A percentile compares a stretch with the other conserved stretches of the same genome.
These are phyloP conservation scores for Notholithocarpus densiflorus DNA, from an alignment of 306 rosid species.

Conservation along the genomic window DNA sequence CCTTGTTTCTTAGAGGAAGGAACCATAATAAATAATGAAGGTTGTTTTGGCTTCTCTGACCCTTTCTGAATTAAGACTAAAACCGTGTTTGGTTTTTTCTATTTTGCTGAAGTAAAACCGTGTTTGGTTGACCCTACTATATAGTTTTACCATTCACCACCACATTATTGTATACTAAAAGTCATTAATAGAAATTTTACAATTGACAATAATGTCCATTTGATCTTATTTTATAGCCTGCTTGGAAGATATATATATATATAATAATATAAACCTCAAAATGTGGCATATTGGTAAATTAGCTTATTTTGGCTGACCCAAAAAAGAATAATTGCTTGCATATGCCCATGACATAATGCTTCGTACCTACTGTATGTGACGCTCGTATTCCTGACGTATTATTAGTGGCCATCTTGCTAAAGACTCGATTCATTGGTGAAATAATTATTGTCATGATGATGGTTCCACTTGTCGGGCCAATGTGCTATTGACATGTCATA, in stretches of 20 bases:
- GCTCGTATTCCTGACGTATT: neutral
- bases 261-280: too few relatives aligned
- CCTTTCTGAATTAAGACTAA: too few relatives aligned
- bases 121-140: neutral
- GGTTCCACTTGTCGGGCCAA: neutral
- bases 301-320: too few relatives aligned
- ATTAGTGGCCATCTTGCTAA: neutral
- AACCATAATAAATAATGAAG: neutral
- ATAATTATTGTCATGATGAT: neutral
- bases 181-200: too few relatives aligned
- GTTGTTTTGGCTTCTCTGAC: neutral
- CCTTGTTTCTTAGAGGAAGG: neutral
- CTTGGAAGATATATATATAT: too few relatives aligned
- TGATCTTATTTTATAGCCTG: neutral
- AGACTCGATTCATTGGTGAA: neutral
- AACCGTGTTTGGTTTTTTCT: too few relatives aligned
- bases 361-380: slow-evolving; percentile 7
- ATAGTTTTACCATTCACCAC: neutral
- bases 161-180: too few relatives aligned
- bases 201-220: neutral
- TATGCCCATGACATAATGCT: slow-evolving; percentile 7
- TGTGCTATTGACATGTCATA: too few relatives aligned
- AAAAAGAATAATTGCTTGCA: too few relatives aligned
- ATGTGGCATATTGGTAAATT: too few relatives aligned
- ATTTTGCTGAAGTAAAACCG: neutral